Evolutionary conservation across 192 early-diverging fungal species (phyloP), one percentile per base, ranked within the genome.

Genomic region (Linnemannia zychae): DNA sequence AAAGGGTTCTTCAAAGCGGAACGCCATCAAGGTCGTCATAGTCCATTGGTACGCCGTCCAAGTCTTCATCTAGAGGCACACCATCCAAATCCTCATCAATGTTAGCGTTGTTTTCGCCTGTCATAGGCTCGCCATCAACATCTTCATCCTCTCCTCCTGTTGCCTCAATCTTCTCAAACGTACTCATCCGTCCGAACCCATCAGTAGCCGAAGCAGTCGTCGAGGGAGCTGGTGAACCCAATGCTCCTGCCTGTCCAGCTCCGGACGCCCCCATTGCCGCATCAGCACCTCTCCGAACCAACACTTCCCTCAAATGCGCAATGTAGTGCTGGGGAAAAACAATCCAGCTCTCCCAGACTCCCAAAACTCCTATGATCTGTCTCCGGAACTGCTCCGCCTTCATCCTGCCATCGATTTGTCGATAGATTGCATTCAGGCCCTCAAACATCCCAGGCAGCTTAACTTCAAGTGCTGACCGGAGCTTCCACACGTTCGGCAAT

Each of bases 271-370:
- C 67, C n/a, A n/a, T n/a, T 5, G 36, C 34, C 24, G 12, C 24
- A 34, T 31, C 67, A 7, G 38, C 5, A 12, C 79, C 83, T 31
- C 33, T 85, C 16, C 74, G 89, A 79, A 88, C 82, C 75, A 95
- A 94, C 7, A 85, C 75, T 17, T 57, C 85, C 24, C 88, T 77
- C 70, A 95, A 81, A 49, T 89, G 84, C 49, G 92, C 93, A 46
- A 92, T 91, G 71, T 92, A 93, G 28, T 89, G 86, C 68, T 91
- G 87, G 12, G 96, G 93, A 84, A 96, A 99, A 22, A 99, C 90
- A 87, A 95, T 95, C 96, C 97, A 97, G 50, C 88, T 92, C 78
- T 99, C 96, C 97, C 97, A 99, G 18, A 96, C 94, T 6, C 87
- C 88, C 49, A 99, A 80, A 9, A 96, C 91, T 12, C 75, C 88